Evolutionary conservation across 345 rosid species (phyloP).

Genomic region (Passiflora organensis): DNA sequence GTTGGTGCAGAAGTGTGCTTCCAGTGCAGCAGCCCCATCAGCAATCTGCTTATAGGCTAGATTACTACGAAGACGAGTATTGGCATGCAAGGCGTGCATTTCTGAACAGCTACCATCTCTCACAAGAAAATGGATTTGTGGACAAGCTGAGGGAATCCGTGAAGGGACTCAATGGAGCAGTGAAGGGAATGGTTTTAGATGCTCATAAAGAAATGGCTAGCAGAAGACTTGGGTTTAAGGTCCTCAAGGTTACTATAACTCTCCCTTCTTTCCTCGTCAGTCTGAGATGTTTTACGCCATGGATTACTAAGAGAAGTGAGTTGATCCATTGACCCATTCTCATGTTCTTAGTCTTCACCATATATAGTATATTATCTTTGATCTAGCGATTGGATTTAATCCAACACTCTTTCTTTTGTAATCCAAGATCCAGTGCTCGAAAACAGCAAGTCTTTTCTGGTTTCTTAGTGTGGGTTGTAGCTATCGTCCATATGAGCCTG

Average conservation of each 20-base stretch:
- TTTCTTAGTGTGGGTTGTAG: too few relatives aligned
- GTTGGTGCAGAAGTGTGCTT: slow-evolving; percentile 3
- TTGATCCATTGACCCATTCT: neutral
- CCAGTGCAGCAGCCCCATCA: neutral
- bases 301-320: slow-evolving; percentile 22
- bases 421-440: too few relatives aligned
- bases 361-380: too few relatives aligned
- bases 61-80: slow-evolving; percentile 26
- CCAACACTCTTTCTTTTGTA: too few relatives aligned
- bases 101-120: slow-evolving; percentile 40
- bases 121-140: slow-evolving; percentile 13
- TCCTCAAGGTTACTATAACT: slow-evolving; percentile 23
- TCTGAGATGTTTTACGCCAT: slow-evolving; percentile 36
- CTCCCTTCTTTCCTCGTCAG: slow-evolving; percentile 20
- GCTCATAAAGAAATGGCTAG: slow-evolving; percentile 14
- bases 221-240: slow-evolving; percentile 28
- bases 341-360: too few relatives aligned
- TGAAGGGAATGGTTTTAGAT: slow-evolving; percentile 6
- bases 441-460: too few relatives aligned
- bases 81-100: slow-evolving; percentile 49
- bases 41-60: slow-evolving; percentile 11
- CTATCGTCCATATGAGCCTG: too few relatives aligned
- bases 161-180: slow-evolving; percentile 23
- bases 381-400: too few relatives aligned
- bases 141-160: slow-evolving; percentile 27